Percentiles rank a stretch among this genome's conserved stretches.
phyloP scores from a whole-genome alignment of 176 grass and related monocot genomes.

The maize (Zea mays) region Zm-B73-REFERENCE-NAM-5.0 NC_050103.1:15133001-15133500 shows the following conservation, averaged over 20 bases:
- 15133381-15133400: constrained; percentile 46
- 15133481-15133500: constrained; percentile 18
- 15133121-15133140: no score
- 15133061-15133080: no score
- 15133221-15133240: not conserved
- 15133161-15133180: not conserved
- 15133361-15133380: not conserved
- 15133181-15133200: not conserved
- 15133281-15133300: not conserved
- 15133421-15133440: not conserved
- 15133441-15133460: not conserved
- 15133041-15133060: no score
- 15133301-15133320: not conserved
- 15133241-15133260: not conserved
- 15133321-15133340: constrained; percentile 4
- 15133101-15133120: no score
- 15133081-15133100: no score
- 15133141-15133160: not conserved
- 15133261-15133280: not conserved
- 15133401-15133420: not conserved
- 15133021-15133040: no score
- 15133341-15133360: not conserved
- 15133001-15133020: no score
- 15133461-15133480: not conserved
- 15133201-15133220: not conserved